phyloP scores from a whole-genome alignment of 352 stramenopile genomes.

The Pythium folliculosum region DNA sequence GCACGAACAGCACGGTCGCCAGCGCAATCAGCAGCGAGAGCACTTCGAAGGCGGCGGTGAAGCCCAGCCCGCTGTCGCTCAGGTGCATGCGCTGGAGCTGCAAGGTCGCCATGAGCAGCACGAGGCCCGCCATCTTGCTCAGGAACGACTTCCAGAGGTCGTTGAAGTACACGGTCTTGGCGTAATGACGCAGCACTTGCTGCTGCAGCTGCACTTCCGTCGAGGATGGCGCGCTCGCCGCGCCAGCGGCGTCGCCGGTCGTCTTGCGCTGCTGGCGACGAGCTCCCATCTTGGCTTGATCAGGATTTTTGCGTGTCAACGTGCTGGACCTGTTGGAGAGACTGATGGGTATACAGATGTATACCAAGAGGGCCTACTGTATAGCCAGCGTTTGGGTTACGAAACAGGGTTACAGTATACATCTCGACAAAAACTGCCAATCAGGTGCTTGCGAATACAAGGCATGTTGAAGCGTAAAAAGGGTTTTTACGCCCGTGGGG shows the following conservation, averaged over 20 bases:
- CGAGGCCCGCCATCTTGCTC: slow-evolving; percentile 70
- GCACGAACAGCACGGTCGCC: slow-evolving; percentile 66
- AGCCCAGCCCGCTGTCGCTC: slow-evolving; percentile 47
- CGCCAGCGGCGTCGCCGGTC: not conserved
- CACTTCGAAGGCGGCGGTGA: slow-evolving; percentile 61
- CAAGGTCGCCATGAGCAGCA: slow-evolving; percentile 66
- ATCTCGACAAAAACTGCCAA: not conserved
- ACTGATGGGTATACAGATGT: slow-evolving; percentile 4
- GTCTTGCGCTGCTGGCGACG: slow-evolving; percentile 7
- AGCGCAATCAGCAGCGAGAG: slow-evolving; percentile 58
- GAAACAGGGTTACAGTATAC: too few relatives aligned
- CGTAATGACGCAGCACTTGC: slow-evolving; percentile 75
- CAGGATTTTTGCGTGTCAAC: not conserved
- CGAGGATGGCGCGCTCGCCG: not conserved
- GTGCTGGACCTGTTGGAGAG: not conserved
- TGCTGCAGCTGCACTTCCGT: slow-evolving; percentile 52
- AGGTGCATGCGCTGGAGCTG: slow-evolving; percentile 62
- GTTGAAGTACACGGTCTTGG: slow-evolving; percentile 87
- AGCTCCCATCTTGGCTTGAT: not conserved
- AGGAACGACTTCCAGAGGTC: slow-evolving; percentile 83
- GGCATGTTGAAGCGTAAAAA: slow-evolving; percentile 32
- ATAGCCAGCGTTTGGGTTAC: not conserved
- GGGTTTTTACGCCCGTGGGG: slow-evolving; percentile 16
- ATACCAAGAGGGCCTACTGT: not conserved
- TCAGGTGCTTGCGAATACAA: not conserved